Base-by-base conservation (phyloP, 2,329 filamentous ascomycete genomes). In the Elsinoe fawcettii region DNA sequence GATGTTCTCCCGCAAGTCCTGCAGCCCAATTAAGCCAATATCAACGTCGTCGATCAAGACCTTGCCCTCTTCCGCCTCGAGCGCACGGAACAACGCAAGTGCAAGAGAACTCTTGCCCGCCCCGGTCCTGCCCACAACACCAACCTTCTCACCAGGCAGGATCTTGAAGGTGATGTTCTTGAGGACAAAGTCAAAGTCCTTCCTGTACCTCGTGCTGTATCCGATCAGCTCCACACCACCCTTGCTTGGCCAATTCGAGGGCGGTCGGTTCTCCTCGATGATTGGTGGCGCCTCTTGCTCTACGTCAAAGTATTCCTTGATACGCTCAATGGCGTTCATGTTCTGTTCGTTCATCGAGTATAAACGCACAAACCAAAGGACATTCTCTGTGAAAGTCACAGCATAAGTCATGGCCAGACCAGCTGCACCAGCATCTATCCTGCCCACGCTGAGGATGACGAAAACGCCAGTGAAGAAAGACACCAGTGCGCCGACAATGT, bases 281-380 rank as follows among this genome's bases (percentile, higher is more conserved):
- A 95, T 77, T 1, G 88, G 79, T 0, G 81, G 77, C 1, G 93
- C 91, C 73, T 99, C 93, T 70, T 96, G 92, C 65, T 97, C 92
- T 1, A 99, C 88, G 44, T 97, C 90, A 34, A 97, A 81, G 68
- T 97, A 99, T 70, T 99, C 93, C 75, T 96, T 95, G 68, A 99
- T 86, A 67, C 93, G 88, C 74, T 99, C 93, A 51, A 97, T 91
- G 2, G 92, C 92, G 73, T 99, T 99, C 93, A 99, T 97, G 73
- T 96, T 97, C 73, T 99, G 93, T 74, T 99, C 93, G 66, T 97
- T 96, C 68, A 88, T 84, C 0, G 91, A 87, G 70, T 99, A 99
- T 12, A 96, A 79, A 47, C 93, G 86, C 27, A 99, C 91, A 57
- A 97, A 84, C 93, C 93, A 99, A 16, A 99, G 75, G 5, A 99